Conservation (phyloP, 164 flowering plant genomes). For the Cinnamomum micranthum region DNA sequence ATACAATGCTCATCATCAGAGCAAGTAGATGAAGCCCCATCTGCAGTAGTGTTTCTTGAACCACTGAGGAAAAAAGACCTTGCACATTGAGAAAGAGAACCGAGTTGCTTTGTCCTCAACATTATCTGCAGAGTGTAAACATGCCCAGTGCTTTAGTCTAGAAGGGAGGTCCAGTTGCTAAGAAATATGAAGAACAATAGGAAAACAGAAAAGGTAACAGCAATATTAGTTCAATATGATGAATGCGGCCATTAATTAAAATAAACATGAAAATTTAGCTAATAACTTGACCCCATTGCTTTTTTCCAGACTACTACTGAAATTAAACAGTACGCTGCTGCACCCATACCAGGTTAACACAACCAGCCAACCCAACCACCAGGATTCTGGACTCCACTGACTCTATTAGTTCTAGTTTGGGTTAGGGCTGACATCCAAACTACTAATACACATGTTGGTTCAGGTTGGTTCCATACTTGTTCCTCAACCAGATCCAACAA, state of each 20-base stretch:
- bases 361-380: too few relatives aligned
- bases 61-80: conserved; percentile 73
- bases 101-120: conserved; percentile 84
- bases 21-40: conserved; percentile 72
- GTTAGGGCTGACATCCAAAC: too few relatives aligned
- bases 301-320: too few relatives aligned
- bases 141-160: background rate
- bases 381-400: too few relatives aligned
- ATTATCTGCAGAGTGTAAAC: conserved; percentile 42
- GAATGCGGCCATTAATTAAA: background rate
- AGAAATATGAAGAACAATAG: background rate
- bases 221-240: background rate
- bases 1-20: conserved; percentile 68
- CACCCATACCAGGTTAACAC: too few relatives aligned
- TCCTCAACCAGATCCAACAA: too few relatives aligned
- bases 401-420: too few relatives aligned
- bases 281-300: too few relatives aligned
- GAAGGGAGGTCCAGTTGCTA: background rate
- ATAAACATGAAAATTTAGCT: too few relatives aligned
- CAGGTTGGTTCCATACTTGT: too few relatives aligned
- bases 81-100: conserved; percentile 66
- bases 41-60: conserved; percentile 60
- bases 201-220: background rate
- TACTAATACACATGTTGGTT: too few relatives aligned
- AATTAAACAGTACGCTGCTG: too few relatives aligned